phyloP scores from a whole-genome alignment of 768 basidiomycete species.

The Cubamyces lactineus region DNA sequence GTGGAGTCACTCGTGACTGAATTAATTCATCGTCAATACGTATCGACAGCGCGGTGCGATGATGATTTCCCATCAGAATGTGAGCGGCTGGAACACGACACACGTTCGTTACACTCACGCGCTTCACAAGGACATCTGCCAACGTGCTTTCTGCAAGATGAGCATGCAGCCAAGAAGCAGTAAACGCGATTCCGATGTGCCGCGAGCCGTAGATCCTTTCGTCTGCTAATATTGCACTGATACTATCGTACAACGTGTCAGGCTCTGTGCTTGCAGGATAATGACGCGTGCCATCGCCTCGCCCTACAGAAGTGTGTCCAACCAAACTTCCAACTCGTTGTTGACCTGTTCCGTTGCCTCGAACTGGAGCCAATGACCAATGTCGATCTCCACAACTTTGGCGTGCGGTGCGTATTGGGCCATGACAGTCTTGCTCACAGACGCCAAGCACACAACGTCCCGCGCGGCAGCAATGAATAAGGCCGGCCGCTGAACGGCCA shows the following conservation, averaged over 20 bases:
- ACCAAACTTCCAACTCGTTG: slow-evolving; percentile 38
- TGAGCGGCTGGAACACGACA: slow-evolving; percentile 53
- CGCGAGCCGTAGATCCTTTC: not conserved
- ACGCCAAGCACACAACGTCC: slow-evolving; percentile 38
- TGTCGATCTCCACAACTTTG: slow-evolving; percentile 39
- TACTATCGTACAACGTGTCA: too few species aligned
- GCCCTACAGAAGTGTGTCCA: slow-evolving; percentile 6
- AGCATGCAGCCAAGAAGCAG: slow-evolving; percentile 29
- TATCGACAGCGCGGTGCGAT: not conserved
- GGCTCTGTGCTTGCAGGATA: too few species aligned
- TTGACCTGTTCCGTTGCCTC: slow-evolving; percentile 41
- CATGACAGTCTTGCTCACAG: slow-evolving; percentile 28
- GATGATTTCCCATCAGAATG: slow-evolving; percentile 32
- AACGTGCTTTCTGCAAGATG: slow-evolving; percentile 58
- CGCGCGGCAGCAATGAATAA: slow-evolving; percentile 40
- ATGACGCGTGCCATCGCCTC: too few species aligned
- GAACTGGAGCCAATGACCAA: slow-evolving; percentile 43
- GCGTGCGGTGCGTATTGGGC: slow-evolving; percentile 32
- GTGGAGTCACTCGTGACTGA: slow-evolving; percentile 85
- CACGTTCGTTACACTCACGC: slow-evolving; percentile 65
- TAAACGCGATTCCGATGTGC: not conserved
- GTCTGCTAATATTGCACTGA: too few species aligned
- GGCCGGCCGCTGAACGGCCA: slow-evolving; percentile 38
- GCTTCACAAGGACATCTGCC: slow-evolving; percentile 77
- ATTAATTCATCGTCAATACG: slow-evolving; percentile 55